phyloP scores from a whole-genome alignment of 495 filamentous ascomycete species.

The Penicillium angulare region DNA sequence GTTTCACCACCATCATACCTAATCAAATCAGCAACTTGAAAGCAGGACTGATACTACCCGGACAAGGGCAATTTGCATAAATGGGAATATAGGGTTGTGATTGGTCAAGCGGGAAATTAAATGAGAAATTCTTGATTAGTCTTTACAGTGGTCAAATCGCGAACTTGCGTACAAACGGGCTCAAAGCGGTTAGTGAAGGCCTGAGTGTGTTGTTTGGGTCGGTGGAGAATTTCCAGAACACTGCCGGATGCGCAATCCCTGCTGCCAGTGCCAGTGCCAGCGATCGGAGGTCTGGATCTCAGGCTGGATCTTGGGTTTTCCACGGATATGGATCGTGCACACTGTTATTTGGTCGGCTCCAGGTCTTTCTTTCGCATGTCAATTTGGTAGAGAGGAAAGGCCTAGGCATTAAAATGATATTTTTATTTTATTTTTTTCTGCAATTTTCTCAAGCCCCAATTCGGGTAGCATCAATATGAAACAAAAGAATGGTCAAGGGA shows the following conservation, averaged over 20 bases:
- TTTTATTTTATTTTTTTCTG: background rate
- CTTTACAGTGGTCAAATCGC: too few relatives aligned
- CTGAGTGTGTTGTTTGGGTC: slow-evolving; percentile 4
- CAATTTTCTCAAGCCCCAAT: background rate
- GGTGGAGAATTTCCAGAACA: slow-evolving; percentile 20
- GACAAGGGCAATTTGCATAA: background rate
- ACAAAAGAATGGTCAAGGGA: slow-evolving; percentile 4
- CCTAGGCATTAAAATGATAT: too few relatives aligned
- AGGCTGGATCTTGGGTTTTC: slow-evolving; percentile 1
- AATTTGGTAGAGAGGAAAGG: too few relatives aligned
- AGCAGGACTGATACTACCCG: background rate
- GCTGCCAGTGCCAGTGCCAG: too few relatives aligned
- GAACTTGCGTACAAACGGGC: slow-evolving; percentile 18
- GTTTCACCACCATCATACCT: too few relatives aligned
- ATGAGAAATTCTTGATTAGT: too few relatives aligned
- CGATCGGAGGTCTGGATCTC: too few relatives aligned
- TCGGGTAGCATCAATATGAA: slow-evolving; percentile 4
- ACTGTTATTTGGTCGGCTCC: too few relatives aligned
- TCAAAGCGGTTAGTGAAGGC: slow-evolving; percentile 15
- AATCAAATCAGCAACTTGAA: too few relatives aligned
- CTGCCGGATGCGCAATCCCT: slow-evolving; percentile 4
- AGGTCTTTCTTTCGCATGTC: too few relatives aligned
- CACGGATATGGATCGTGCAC: background rate
- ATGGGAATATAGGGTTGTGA: background rate
- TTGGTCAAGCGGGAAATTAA: background rate